phyloP scores from a whole-genome alignment of 495 filamentous ascomycete genomes.

The Xylaria longipes region DNA sequence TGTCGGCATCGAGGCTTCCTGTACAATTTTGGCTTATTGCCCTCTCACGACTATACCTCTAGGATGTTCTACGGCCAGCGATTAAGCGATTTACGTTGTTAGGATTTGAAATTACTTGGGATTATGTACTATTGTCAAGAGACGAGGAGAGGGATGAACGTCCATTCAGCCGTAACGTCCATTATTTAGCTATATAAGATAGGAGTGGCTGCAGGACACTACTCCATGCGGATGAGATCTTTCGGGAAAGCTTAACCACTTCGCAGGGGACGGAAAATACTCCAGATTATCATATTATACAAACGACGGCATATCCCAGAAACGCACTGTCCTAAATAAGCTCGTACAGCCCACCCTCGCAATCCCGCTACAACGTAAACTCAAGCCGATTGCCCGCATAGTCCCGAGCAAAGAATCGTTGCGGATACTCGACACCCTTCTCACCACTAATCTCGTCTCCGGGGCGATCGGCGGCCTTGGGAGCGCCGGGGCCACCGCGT shows the following conservation, averaged over 20 bases:
- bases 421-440: slow-evolving; percentile 64
- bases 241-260: background rate
- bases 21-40: background rate
- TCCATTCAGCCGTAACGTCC: background rate
- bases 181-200: background rate
- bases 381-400: slow-evolving; percentile 68
- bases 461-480: slow-evolving; percentile 61
- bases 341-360: background rate
- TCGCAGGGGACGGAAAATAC: background rate
- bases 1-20: background rate
- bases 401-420: slow-evolving; percentile 67
- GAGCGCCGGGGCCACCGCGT: slow-evolving; percentile 54
- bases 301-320: background rate
- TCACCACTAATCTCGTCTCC: slow-evolving; percentile 57
- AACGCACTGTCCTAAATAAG: background rate
- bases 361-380: slow-evolving; percentile 55
- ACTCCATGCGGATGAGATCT: background rate
- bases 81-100: background rate
- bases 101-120: background rate
- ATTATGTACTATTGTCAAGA: background rate
- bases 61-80: background rate
- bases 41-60: background rate
- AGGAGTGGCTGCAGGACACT: background rate
- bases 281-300: background rate
- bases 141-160: background rate